Conservation (phyloP, 2,329 filamentous ascomycete species). For the Grosmannia serpens region DNA sequence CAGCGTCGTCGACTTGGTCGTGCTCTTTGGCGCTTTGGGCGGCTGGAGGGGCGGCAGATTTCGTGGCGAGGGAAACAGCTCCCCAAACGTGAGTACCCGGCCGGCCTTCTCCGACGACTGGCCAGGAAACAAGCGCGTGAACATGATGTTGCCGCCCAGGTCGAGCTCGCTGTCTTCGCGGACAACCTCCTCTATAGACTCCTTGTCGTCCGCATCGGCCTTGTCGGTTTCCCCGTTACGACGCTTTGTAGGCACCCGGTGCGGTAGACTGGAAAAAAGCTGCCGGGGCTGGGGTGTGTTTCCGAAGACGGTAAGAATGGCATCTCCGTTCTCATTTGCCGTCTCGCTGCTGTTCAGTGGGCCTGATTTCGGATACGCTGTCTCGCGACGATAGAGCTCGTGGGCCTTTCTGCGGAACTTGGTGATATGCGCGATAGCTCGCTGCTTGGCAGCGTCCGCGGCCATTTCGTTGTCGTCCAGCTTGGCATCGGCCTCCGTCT, state of each 20-base stretch:
- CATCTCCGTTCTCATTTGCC: slow-evolving; percentile 20
- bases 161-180: slow-evolving; percentile 10
- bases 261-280: slow-evolving; percentile 75
- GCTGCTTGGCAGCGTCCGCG: slow-evolving; percentile 17
- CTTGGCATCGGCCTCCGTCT: neutral
- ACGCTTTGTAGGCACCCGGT: slow-evolving; percentile 22
- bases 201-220: slow-evolving; percentile 12
- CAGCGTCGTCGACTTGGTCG: slow-evolving; percentile 44
- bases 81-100: slow-evolving; percentile 54
- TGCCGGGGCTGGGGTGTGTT: slow-evolving; percentile 64
- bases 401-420: slow-evolving; percentile 53
- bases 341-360: slow-evolving; percentile 10
- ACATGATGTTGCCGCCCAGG: slow-evolving; percentile 38
- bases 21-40: slow-evolving; percentile 59
- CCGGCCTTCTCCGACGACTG: slow-evolving; percentile 32
- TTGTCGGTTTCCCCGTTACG: slow-evolving; percentile 9
- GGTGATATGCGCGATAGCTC: slow-evolving; percentile 31
- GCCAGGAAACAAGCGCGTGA: slow-evolving; percentile 51
- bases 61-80: slow-evolving; percentile 59
- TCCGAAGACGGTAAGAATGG: slow-evolving; percentile 64
- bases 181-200: slow-evolving; percentile 44
- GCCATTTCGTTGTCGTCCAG: neutral
- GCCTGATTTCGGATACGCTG: slow-evolving; percentile 34
- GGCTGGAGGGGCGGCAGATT: slow-evolving; percentile 55
- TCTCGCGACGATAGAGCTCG: slow-evolving; percentile 50